Base-by-base conservation (phyloP, 805 yeast species). In the Spathaspora sp. region DNA sequence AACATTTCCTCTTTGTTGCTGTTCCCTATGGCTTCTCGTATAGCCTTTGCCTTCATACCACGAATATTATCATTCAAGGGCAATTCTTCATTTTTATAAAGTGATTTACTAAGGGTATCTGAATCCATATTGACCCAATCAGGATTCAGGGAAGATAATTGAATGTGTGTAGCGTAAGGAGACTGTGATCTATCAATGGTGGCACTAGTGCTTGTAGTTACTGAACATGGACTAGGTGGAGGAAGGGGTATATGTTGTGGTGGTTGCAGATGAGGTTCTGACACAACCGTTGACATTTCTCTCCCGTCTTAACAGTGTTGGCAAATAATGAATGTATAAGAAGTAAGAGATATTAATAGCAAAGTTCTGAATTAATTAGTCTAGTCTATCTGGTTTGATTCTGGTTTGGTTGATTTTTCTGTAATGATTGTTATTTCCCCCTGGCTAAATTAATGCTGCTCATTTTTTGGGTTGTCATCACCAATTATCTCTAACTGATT, bases 41-140 rank as follows among this genome's bases (percentile, higher is more conserved):
- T 52, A 3, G 76, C 66, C 32, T 65, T 66, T 5, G 61, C 62
- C 54, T 77, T 77, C 52, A 74, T 61, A 23, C 64, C 66, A 39
- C 64, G 62, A 47, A 68, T 62, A 46, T 74, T 75, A 14, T 72
- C 73, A 17, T 69, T 68, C 35, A 76, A 56, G 2, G 81, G 81
- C 28, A 20, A 38, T 8, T 71, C 77, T 16, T 68, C 73, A 20
- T 56, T 52, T 47, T 69, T 71, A 58, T 76, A 79, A 46, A 78
- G 66, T 14, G 82, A 77, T 50, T 68, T 70, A 9, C 80, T 78
- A 49, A 78, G 63, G 44, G 73, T 76, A 23, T 67, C 72, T 18
- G 76, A 59, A 48, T 77, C 81, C 78, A 79, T 77, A 42, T 77
- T 72, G 26, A 77, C 80, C 84, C 84, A 80, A 49, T 76, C 81